Percentiles rank a stretch among this genome's conserved stretches.
Conservation (phyloP, 2,329 filamentous ascomycete genomes). For the Chrysosporium keratinophilum region DNA sequence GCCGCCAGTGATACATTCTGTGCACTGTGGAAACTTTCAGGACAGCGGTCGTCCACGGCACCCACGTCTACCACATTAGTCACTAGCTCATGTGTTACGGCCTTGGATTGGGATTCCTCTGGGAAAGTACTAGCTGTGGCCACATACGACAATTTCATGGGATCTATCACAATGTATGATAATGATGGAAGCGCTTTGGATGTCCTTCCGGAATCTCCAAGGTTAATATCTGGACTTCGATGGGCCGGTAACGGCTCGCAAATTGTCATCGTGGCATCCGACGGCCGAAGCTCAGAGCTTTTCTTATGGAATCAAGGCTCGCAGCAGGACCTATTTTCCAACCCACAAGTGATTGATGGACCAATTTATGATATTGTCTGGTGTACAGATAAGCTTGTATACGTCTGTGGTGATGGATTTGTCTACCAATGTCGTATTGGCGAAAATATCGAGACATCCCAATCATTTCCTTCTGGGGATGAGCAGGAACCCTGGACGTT, state of each 20-base stretch:
- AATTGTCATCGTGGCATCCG: conserved; percentile 37
- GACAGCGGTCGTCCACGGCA: conserved; percentile 18
- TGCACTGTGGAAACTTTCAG: conserved; percentile 36
- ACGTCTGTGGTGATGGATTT: conserved; percentile 31
- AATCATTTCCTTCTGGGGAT: conserved; percentile 26
- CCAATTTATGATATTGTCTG: conserved; percentile 37
- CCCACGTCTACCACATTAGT: conserved; percentile 30
- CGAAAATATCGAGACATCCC: conserved; percentile 29
- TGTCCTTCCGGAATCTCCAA: conserved; percentile 36
- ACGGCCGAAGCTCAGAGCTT: conserved; percentile 33
- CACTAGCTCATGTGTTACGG: conserved; percentile 33
- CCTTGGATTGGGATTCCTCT: conserved; percentile 37
- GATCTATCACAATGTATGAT: conserved; percentile 38
- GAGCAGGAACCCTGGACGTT: conserved; percentile 33
- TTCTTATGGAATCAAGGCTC: conserved; percentile 36
- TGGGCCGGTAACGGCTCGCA: conserved; percentile 33
- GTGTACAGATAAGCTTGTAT: conserved; percentile 30
- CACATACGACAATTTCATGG: conserved; percentile 35
- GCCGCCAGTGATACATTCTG: conserved; percentile 37
- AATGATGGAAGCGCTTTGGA: conserved; percentile 36
- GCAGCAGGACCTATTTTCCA: conserved; percentile 30
- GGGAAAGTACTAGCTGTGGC: conserved; percentile 39
- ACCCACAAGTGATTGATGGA: conserved; percentile 29
- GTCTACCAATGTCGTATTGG: conserved; percentile 35
- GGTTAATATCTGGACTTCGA: conserved; percentile 35